A percentile compares a stretch with the other conserved stretches of the same genome.
These are phyloP conservation scores for Trichoderma gracile DNA, from an alignment of 2,329 filamentous ascomycete genomes.

Conservation along the genomic window DNA sequence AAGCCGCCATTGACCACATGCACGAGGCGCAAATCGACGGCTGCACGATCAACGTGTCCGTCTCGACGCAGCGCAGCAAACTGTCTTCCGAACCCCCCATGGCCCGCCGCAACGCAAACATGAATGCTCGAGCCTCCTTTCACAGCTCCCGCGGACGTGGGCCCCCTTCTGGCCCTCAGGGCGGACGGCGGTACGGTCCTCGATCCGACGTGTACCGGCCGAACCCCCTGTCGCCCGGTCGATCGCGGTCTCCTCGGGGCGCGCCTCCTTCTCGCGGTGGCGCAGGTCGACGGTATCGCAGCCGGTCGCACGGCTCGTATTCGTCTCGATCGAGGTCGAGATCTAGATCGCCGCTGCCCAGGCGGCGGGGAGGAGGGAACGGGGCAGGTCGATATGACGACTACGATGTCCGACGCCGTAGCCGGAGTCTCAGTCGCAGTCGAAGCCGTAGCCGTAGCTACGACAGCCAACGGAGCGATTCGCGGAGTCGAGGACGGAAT, in stretches of 20 bases:
- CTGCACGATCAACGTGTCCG: slow-evolving; percentile 78
- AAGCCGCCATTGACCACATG: slow-evolving; percentile 92
- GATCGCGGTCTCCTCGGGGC: slow-evolving; percentile 43
- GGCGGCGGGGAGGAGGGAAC: slow-evolving; percentile 32
- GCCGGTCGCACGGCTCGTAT: slow-evolving; percentile 47
- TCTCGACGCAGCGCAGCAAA: slow-evolving; percentile 80
- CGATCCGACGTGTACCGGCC: slow-evolving; percentile 63
- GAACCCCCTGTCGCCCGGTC: slow-evolving; percentile 52
- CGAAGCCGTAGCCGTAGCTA: slow-evolving; percentile 50
- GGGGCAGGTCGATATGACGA: slow-evolving; percentile 29
- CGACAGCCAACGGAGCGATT: slow-evolving; percentile 44
- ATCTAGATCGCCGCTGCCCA: slow-evolving; percentile 44
- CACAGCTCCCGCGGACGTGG: slow-evolving; percentile 38
- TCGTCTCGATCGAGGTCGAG: slow-evolving; percentile 54
- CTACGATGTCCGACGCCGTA: slow-evolving; percentile 44
- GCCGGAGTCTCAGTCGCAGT: slow-evolving; percentile 51
- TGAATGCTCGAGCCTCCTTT: slow-evolving; percentile 50
- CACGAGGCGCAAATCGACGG: slow-evolving; percentile 95
- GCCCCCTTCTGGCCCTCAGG: slow-evolving; percentile 29
- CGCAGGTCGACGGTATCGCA: slow-evolving; percentile 44
- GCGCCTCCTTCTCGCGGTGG: slow-evolving; percentile 39
- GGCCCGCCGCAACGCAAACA: slow-evolving; percentile 62
- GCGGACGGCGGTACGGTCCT: slow-evolving; percentile 43
- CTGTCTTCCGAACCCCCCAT: slow-evolving; percentile 78
- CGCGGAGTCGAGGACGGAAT: slow-evolving; percentile 42